Conservation (phyloP, 495 filamentous ascomycete genomes). For the Aspergillus diversus region DNA sequence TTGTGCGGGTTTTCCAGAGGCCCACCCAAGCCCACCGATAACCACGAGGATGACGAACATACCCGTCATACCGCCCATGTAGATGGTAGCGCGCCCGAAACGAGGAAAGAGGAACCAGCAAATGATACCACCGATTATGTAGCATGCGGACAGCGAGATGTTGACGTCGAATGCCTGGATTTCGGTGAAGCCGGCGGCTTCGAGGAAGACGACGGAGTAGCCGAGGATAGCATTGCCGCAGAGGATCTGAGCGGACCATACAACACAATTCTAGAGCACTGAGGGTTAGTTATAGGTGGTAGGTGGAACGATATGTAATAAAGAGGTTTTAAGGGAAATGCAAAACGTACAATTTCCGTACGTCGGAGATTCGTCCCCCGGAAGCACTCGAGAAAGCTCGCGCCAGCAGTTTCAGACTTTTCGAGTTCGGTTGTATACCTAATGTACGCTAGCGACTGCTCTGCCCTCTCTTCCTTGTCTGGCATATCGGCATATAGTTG, state of each 20-base stretch:
- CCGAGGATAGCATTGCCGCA: constrained; percentile 39
- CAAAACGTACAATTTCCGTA: constrained; percentile 56
- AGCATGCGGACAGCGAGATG: constrained; percentile 56
- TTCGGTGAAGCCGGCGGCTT: constrained; percentile 37
- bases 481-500: constrained; percentile 34
- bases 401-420: constrained; percentile 31
- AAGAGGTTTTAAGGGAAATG: constrained; percentile 45
- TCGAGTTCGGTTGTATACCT: constrained; percentile 42
- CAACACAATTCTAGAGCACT: constrained; percentile 49
- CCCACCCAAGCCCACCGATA: constrained; percentile 60
- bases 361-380: constrained; percentile 41
- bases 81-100: constrained; percentile 54
- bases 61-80: constrained; percentile 48
- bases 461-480: constrained; percentile 45
- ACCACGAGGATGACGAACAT: constrained; percentile 49
- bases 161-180: constrained; percentile 31
- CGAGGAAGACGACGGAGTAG: constrained; percentile 46
- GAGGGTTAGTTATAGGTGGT: constrained; percentile 4
- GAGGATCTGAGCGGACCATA: constrained; percentile 37
- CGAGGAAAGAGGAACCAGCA: constrained; percentile 59
- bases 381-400: constrained; percentile 43
- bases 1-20: constrained; percentile 34
- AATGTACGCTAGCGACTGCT: constrained; percentile 56
- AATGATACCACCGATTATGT: constrained; percentile 64
- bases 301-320: constrained; percentile 21